Conservation (phyloP, 2,329 filamentous ascomycete genomes). For the Coniochaeta sp. region DNA sequence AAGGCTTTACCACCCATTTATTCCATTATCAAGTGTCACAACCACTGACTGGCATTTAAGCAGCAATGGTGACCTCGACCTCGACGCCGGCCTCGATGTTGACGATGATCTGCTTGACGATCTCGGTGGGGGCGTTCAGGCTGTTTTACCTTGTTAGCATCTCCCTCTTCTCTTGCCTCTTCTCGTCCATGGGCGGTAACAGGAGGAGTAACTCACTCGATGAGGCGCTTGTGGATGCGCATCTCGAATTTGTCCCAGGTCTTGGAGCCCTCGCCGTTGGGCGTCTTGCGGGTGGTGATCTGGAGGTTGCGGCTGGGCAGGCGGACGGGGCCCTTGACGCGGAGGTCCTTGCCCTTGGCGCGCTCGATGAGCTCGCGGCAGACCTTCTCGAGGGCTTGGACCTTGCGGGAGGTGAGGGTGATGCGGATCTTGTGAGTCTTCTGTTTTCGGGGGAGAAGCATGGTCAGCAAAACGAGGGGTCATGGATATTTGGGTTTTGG, state of each 20-base stretch:
- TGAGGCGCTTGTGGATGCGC: constrained; percentile 98
- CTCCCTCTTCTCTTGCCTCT: constrained; percentile 8
- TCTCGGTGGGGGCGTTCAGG: constrained; percentile 94
- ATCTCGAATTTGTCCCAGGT: constrained; percentile 99
- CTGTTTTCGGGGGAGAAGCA: not conserved
- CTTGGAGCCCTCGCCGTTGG: constrained; percentile 99
- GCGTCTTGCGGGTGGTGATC: constrained; percentile 97
- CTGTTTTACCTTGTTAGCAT: constrained; percentile 29
- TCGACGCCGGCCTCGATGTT: constrained; percentile 93
- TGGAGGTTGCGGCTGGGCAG: constrained; percentile 79
- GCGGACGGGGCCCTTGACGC: constrained; percentile 96
- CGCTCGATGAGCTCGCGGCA: constrained; percentile 98
- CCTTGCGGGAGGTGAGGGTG: constrained; percentile 67
- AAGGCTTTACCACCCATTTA: not conserved
- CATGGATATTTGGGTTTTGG: not conserved
- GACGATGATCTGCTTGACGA: constrained; percentile 94
- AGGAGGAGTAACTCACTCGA: constrained; percentile 57
- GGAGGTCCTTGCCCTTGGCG: constrained; percentile 96
- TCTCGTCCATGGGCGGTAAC: not conserved
- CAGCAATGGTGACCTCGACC: constrained; percentile 88
- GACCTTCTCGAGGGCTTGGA: constrained; percentile 94
- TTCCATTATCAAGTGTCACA: not conserved
- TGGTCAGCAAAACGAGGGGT: not conserved
- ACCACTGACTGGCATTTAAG: constrained; percentile 40
- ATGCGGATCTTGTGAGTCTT: constrained; percentile 16